A percentile compares a stretch with the other conserved stretches of the same genome.
Evolutionary conservation across 2,329 filamentous ascomycete genomes (phyloP).

Genomic region (Fusarium marasasianum): DNA sequence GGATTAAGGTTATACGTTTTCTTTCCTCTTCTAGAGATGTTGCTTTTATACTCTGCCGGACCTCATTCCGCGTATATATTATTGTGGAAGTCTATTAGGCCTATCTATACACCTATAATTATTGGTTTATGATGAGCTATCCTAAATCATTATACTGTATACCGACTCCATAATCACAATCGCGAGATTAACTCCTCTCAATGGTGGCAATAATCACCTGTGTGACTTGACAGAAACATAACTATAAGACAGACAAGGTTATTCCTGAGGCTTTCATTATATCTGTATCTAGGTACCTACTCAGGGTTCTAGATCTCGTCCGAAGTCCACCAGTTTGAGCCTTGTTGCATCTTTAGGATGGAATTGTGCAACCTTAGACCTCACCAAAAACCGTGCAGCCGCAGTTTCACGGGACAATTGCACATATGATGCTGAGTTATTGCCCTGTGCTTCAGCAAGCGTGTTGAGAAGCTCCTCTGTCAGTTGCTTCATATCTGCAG

Average conservation of each 20-base stretch:
- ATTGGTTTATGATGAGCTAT: not conserved
- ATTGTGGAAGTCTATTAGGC: not conserved
- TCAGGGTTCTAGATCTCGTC: slow-evolving; percentile 68
- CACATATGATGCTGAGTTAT: slow-evolving; percentile 67
- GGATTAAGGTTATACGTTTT: no score
- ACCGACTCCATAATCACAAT: not conserved
- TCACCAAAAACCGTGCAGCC: slow-evolving; percentile 69
- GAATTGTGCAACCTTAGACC: slow-evolving; percentile 73
- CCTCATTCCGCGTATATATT: not conserved
- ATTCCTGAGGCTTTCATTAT: not conserved
- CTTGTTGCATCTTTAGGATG: slow-evolving; percentile 70
- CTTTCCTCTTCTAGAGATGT: not conserved
- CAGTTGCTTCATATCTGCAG: slow-evolving; percentile 66
- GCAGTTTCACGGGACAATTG: slow-evolving; percentile 68
- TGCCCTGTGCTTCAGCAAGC: slow-evolving; percentile 63
- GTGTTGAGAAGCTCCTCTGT: slow-evolving; percentile 69
- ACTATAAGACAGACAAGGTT: not conserved
- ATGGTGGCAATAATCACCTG: not conserved
- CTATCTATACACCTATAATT: not conserved
- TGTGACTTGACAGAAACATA: not conserved
- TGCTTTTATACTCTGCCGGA: slow-evolving; percentile 18
- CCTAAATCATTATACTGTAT: not conserved
- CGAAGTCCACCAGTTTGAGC: slow-evolving; percentile 71
- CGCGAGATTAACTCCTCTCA: not conserved
- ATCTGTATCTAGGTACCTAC: not conserved